Conservation (phyloP, 106 monocot genomes). For the Acanthochlamys bracteata region DNA sequence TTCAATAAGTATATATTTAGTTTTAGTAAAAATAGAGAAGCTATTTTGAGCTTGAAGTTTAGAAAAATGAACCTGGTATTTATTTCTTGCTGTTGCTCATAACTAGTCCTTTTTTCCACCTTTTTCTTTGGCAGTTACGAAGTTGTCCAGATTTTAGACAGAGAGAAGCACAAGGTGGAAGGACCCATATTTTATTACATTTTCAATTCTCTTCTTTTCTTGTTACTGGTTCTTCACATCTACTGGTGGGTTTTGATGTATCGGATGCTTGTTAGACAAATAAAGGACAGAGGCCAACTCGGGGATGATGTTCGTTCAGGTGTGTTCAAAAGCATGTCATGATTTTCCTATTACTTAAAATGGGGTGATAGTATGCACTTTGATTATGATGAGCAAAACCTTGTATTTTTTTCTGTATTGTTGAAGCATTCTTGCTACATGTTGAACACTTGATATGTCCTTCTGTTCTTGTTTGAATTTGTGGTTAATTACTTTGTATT, state of each 20-base stretch:
- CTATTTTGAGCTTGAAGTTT: too few relatives aligned
- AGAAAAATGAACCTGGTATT: too few relatives aligned
- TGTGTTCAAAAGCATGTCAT: conserved; percentile 6
- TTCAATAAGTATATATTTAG: neutral
- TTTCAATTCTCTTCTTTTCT: conserved; percentile 75
- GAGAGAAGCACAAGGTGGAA: conserved; percentile 52
- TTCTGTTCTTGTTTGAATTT: neutral
- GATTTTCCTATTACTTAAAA: neutral
- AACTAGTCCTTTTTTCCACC: neutral
- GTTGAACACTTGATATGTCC: neutral
- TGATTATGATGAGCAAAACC: neutral
- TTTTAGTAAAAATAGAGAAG: too few relatives aligned
- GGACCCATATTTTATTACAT: conserved; percentile 69
- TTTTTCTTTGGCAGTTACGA: conserved; percentile 43
- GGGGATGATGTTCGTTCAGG: conserved; percentile 91
- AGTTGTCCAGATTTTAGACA: conserved; percentile 46
- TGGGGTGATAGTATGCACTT: neutral
- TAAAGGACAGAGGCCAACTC: conserved; percentile 64
- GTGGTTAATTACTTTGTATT: neutral
- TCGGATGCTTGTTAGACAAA: conserved; percentile 81
- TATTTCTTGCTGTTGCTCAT: neutral
- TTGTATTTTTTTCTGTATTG: neutral
- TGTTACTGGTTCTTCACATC: conserved; percentile 79
- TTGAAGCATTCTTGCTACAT: neutral
- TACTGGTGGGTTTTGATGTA: conserved; percentile 96